phyloP scores from a whole-genome alignment of 2,329 filamentous ascomycete species.

The Rhinocladiella similis region DNA sequence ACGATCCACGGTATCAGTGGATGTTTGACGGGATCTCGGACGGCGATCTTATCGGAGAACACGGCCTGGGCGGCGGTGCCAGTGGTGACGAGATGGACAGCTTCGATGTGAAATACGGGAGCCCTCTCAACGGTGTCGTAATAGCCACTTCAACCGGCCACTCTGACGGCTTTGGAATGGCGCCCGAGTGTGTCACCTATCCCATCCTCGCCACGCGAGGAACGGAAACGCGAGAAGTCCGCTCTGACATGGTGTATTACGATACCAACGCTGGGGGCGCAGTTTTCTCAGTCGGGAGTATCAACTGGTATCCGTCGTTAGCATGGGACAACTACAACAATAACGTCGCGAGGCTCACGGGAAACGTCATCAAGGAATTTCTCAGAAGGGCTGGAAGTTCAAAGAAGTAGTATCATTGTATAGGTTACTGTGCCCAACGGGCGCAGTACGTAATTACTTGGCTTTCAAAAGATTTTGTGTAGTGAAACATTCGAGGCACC shows the following conservation, averaged over 20 bases:
- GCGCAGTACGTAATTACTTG: no score
- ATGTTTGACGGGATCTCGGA: constrained; percentile 27
- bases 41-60: constrained; percentile 23
- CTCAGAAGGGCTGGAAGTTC: no score
- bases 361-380: constrained; percentile 23
- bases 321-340: constrained; percentile 32
- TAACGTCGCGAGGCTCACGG: constrained; percentile 29
- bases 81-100: constrained; percentile 40
- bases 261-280: constrained; percentile 27
- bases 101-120: constrained; percentile 35
- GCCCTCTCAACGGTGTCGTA: constrained; percentile 32
- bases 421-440: no score
- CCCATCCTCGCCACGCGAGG: constrained; percentile 14
- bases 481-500: no score
- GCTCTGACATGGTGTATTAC: constrained; percentile 31
- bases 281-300: constrained; percentile 32
- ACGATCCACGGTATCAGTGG: background rate
- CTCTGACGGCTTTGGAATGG: constrained; percentile 26
- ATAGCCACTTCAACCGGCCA: constrained; percentile 27
- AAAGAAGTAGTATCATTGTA: no score
- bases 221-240: constrained; percentile 33
- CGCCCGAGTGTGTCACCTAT: constrained; percentile 1
- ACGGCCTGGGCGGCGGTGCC: constrained; percentile 34
- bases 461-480: no score
- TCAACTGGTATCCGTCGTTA: constrained; percentile 32